These are phyloP conservation scores for Ogataea henricii DNA, from an alignment of 805 yeast species.

Conservation along the genomic window DNA sequence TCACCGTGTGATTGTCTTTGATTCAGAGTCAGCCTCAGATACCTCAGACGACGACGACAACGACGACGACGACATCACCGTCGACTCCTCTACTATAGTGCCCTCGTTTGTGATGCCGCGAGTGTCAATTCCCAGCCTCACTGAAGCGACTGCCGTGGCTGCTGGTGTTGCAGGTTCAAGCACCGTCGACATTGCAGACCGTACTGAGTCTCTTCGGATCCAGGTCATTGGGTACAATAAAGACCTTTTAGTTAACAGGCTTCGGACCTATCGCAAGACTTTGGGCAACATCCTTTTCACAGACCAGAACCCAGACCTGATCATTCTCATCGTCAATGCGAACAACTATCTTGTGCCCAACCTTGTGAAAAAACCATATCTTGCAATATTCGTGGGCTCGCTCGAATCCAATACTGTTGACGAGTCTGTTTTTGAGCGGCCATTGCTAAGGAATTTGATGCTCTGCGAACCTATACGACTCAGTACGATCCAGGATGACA, in stretches of 20 bases:
- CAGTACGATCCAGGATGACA: slow-evolving; percentile 32
- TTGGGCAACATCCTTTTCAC: slow-evolving; percentile 32
- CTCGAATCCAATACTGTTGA: background rate
- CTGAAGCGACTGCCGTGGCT: slow-evolving; percentile 5
- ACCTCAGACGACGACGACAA: slow-evolving; percentile 25
- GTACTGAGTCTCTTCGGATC: slow-evolving; percentile 19
- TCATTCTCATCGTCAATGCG: slow-evolving; percentile 31
- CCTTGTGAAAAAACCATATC: slow-evolving; percentile 31
- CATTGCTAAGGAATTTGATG: slow-evolving; percentile 24
- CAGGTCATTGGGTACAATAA: slow-evolving; percentile 32
- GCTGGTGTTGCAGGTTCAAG: no score
- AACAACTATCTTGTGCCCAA: slow-evolving; percentile 33
- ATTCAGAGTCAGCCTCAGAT: slow-evolving; percentile 26
- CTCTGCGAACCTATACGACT: slow-evolving; percentile 37
- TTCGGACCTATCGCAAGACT: slow-evolving; percentile 31
- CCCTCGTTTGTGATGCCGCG: slow-evolving; percentile 43
- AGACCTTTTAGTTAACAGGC: slow-evolving; percentile 24
- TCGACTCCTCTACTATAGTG: slow-evolving; percentile 31
- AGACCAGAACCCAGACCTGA: slow-evolving; percentile 27
- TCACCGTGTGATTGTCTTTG: slow-evolving; percentile 28
- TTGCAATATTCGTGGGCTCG: slow-evolving; percentile 28
- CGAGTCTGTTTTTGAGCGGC: slow-evolving; percentile 13
- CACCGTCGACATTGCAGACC: background rate
- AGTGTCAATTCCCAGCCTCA: slow-evolving; percentile 31
- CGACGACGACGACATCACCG: slow-evolving; percentile 14